Percentiles rank a stretch among this genome's conserved stretches.
Conservation (phyloP, 2,329 filamentous ascomycete genomes). For the Ceratocystis destructans region DNA sequence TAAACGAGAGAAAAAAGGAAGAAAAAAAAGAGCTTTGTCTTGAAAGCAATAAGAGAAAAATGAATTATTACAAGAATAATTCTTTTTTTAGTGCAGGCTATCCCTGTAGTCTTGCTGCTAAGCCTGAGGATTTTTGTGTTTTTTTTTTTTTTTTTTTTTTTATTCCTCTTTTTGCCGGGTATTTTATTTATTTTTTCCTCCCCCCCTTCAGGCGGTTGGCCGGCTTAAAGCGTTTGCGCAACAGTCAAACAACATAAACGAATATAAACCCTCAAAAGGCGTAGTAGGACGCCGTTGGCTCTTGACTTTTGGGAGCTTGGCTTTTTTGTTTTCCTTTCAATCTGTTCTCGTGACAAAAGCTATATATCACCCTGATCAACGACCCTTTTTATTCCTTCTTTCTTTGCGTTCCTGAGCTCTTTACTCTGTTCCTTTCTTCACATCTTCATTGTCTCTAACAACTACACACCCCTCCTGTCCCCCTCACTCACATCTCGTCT, state of each 20-base stretch:
- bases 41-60: slow-evolving; percentile 6
- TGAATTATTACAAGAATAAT: not conserved
- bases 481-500: not conserved
- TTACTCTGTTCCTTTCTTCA: not conserved
- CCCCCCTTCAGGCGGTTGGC: not conserved
- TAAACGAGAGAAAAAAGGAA: not conserved
- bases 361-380: slow-evolving; percentile 1
- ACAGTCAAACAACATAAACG: slow-evolving; percentile 5
- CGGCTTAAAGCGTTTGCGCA: slow-evolving; percentile 5
- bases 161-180: not conserved
- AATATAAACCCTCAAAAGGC: not conserved
- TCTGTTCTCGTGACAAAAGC: not conserved
- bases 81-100: not conserved
- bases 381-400: not conserved
- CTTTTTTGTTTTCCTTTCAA: not conserved
- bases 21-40: not conserved
- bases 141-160: not conserved
- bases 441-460: not conserved
- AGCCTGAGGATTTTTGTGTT: not conserved
- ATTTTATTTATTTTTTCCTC: too few species aligned
- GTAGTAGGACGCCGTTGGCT: not conserved
- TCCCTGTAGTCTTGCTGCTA: not conserved
- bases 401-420: not conserved
- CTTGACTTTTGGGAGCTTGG: not conserved
- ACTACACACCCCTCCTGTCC: not conserved